Base-by-base conservation (phyloP, 176 grass and related monocot species). In the Chrysopogon serrulatus region DNA sequence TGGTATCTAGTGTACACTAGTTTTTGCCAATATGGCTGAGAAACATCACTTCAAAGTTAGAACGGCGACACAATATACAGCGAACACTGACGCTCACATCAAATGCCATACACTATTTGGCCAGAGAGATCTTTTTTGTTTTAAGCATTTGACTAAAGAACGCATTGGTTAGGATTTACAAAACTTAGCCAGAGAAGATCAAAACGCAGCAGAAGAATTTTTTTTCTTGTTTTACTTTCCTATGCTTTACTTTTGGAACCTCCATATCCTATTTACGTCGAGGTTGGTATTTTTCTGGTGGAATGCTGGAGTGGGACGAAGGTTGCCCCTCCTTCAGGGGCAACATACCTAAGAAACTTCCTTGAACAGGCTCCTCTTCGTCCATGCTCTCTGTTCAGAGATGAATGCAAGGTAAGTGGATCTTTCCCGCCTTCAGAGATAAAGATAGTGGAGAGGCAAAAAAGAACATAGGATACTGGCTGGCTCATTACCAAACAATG, bases 261-360 rank as follows among this genome's bases (percentile, higher is more conserved):
- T 87, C 84, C 75, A 79, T 80, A 84, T 87, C 85, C 83, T 99
- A 99, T 96, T 91, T 94, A 89, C 85, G 87, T 76, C 87, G 93
- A 88, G 89, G 82, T 47, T 83, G 89, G 65, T 89, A 88, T 87
- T 96, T 91, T 89, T 92, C 96, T 64, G 83, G 96, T 53, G 96
- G 94, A 73, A 83, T 72, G 59, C 87, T 94, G 24, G 93, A 92
- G 74, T 91, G 93, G 87, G 90, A 90, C 6, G 96, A 99, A 47
- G 91, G 88, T 67, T 94, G 65, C 0, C 90, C 88, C 75, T 99
- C 96, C 77, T 85, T 87, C 18, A 87, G 87, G 60, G 96, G 93
- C 86, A 99, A 94, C 78, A 99, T 78, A 78, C 90, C 91, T 83
- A 96, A 65, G 75, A 96, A 99, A 79, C 96, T 94, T 73, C 93